Evolutionary conservation across 495 filamentous ascomycete genomes (phyloP).

Genomic region (Penicillium silybi): DNA sequence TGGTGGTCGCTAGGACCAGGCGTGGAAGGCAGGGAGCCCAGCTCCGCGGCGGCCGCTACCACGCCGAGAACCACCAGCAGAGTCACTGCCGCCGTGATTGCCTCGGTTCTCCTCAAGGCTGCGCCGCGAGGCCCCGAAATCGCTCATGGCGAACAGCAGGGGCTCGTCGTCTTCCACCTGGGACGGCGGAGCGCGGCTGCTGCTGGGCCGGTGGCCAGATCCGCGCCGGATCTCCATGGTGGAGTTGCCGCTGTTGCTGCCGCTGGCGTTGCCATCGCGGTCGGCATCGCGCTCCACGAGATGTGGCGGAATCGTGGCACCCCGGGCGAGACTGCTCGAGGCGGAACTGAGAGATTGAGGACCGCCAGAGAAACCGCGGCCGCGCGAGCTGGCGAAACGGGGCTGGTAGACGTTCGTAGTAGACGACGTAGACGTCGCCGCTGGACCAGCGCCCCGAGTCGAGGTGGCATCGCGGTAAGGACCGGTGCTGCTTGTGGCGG

Average conservation of each 20-base stretch:
- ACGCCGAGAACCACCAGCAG: constrained; percentile 33
- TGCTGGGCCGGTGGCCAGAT: constrained; percentile 31
- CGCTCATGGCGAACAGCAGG: constrained; percentile 83
- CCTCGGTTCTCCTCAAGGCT: constrained; percentile 68
- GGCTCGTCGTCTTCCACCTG: constrained; percentile 69
- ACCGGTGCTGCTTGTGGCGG: constrained; percentile 25
- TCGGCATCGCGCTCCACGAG: constrained; percentile 37
- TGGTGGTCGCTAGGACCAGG: constrained; percentile 24
- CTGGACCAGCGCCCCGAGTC: constrained; percentile 28
- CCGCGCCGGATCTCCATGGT: constrained; percentile 34
- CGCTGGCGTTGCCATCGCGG: constrained; percentile 51
- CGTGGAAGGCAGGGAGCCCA: constrained; percentile 30
- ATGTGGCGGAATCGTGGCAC: constrained; percentile 31
- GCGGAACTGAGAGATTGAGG: constrained; percentile 41
- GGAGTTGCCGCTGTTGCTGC: constrained; percentile 46
- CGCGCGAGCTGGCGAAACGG: constrained; percentile 38
- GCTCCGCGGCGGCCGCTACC: constrained; percentile 38
- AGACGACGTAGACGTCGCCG: constrained; percentile 31
- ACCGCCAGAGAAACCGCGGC: constrained; percentile 40
- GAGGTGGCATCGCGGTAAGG: not conserved
- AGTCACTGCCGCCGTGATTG: constrained; percentile 34
- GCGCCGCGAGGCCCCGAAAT: constrained; percentile 65
- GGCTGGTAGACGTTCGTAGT: constrained; percentile 38
- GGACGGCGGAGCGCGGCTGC: constrained; percentile 31
- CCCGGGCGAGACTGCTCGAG: constrained; percentile 43